Conservation (phyloP, 2,329 filamentous ascomycete genomes). For the Stagonosporopsis rhizophila region DNA sequence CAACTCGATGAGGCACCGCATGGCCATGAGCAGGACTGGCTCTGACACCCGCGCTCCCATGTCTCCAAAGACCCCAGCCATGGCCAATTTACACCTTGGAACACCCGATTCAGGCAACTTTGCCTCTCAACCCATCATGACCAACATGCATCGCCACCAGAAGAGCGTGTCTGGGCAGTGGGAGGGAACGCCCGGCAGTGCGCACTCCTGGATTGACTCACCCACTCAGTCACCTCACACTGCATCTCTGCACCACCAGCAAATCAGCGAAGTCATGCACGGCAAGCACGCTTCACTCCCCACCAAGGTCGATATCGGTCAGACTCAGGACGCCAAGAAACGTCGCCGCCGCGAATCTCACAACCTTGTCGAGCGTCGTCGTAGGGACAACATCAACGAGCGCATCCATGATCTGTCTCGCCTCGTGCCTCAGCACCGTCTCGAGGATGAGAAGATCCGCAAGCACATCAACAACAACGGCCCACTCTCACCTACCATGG, state of each 20-base stretch:
- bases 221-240: slow-evolving; percentile 84
- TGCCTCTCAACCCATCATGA: slow-evolving; percentile 78
- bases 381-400: slow-evolving; percentile 98
- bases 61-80: slow-evolving; percentile 83
- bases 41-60: slow-evolving; percentile 80
- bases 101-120: slow-evolving; percentile 76
- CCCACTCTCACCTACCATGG: slow-evolving; percentile 82
- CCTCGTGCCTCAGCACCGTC: slow-evolving; percentile 86
- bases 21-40: slow-evolving; percentile 63
- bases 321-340: slow-evolving; percentile 92
- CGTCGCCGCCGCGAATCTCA: slow-evolving; percentile 91
- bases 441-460: slow-evolving; percentile 96
- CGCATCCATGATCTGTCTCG: slow-evolving; percentile 95
- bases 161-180: slow-evolving; percentile 89
- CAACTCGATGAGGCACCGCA: slow-evolving; percentile 46
- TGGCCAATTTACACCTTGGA: slow-evolving; percentile 74
- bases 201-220: slow-evolving; percentile 86
- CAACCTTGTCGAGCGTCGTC: slow-evolving; percentile 92
- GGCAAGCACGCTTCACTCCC: slow-evolving; percentile 90
- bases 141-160: slow-evolving; percentile 71
- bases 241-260: slow-evolving; percentile 70
- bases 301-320: slow-evolving; percentile 73
- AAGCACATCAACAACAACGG: slow-evolving; percentile 94
- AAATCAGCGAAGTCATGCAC: slow-evolving; percentile 88
- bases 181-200: slow-evolving; percentile 84